phyloP scores from a whole-genome alignment of 192 early-diverging fungal genomes.

The Paraglomus occultum region DNA sequence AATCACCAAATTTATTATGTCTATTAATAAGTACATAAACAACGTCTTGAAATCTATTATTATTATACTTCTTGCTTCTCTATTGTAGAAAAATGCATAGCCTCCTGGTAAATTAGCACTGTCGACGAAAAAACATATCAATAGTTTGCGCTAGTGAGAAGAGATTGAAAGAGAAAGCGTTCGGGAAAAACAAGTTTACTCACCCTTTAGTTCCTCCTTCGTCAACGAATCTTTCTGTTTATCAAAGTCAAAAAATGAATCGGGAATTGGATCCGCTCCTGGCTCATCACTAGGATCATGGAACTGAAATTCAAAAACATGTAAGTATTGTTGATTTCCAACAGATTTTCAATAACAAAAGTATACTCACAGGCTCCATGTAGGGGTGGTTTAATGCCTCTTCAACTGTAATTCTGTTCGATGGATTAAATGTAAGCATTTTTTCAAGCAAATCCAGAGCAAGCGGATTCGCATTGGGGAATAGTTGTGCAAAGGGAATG shows the following conservation, averaged over 20 bases:
- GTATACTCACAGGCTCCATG: constrained; percentile 49
- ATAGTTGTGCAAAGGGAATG: constrained; percentile 75
- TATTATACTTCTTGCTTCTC: too few species aligned
- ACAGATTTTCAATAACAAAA: background rate
- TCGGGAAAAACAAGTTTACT: background rate
- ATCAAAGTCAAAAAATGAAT: constrained; percentile 84
- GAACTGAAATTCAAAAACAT: constrained; percentile 36
- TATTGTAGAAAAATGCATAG: too few species aligned
- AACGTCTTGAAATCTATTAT: too few species aligned
- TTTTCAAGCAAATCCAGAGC: constrained; percentile 87
- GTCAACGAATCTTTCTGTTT: constrained; percentile 79
- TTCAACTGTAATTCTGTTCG: constrained; percentile 85
- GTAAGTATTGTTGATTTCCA: background rate
- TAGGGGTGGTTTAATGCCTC: constrained; percentile 91
- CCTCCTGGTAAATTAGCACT: too few species aligned
- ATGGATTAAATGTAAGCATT: constrained; percentile 85
- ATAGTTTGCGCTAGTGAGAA: too few species aligned
- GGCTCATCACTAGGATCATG: constrained; percentile 80
- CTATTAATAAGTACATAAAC: too few species aligned
- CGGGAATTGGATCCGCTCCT: constrained; percentile 66
- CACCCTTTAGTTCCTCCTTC: constrained; percentile 77
- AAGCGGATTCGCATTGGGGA: constrained; percentile 83
- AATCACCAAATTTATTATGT: too few species aligned
- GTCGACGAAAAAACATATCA: too few species aligned
- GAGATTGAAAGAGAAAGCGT: too few species aligned